Evolutionary conservation across 2,329 filamentous ascomycete genomes (phyloP).

Genomic region (Ophidiomyces ophidiicola): DNA sequence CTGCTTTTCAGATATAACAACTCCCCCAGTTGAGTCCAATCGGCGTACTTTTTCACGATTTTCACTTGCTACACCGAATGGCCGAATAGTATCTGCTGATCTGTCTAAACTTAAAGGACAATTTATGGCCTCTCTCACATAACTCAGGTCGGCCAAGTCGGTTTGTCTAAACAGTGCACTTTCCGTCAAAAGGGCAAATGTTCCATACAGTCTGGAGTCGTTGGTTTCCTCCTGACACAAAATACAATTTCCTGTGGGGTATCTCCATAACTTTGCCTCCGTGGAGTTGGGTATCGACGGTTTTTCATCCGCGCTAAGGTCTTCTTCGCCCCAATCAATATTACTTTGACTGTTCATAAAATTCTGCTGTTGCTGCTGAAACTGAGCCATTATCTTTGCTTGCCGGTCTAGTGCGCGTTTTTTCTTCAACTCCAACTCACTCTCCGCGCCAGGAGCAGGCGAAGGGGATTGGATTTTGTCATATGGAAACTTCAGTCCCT

Average conservation of each 20-base stretch:
- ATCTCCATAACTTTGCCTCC: conserved; percentile 72
- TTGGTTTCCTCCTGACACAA: conserved; percentile 93
- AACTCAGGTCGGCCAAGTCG: conserved; percentile 66
- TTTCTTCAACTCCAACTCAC: conserved; percentile 66
- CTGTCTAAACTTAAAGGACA: conserved; percentile 73
- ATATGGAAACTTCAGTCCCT: conserved; percentile 47
- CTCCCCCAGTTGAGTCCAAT: conserved; percentile 57
- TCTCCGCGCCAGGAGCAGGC: conserved; percentile 53
- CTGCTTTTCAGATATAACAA: conserved; percentile 62
- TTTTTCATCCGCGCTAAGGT: conserved; percentile 53
- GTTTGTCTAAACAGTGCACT: conserved; percentile 82
- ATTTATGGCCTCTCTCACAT: conserved; percentile 67
- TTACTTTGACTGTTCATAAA: conserved; percentile 83
- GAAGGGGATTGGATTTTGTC: conserved; percentile 73
- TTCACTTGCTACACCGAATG: conserved; percentile 81
- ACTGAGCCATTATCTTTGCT: conserved; percentile 91
- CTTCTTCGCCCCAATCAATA: conserved; percentile 78
- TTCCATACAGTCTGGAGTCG: conserved; percentile 78
- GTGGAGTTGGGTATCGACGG: conserved; percentile 37
- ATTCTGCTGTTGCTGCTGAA: conserved; percentile 92
- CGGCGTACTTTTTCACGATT: conserved; percentile 70
- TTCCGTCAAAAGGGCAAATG: conserved; percentile 78
- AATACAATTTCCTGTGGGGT: conserved; percentile 85
- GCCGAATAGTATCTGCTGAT: conserved; percentile 68
- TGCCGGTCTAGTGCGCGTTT: conserved; percentile 80